These are phyloP conservation scores for Lactifluus volemus DNA, from an alignment of 768 basidiomycete genomes.

Conservation along the genomic window DNA sequence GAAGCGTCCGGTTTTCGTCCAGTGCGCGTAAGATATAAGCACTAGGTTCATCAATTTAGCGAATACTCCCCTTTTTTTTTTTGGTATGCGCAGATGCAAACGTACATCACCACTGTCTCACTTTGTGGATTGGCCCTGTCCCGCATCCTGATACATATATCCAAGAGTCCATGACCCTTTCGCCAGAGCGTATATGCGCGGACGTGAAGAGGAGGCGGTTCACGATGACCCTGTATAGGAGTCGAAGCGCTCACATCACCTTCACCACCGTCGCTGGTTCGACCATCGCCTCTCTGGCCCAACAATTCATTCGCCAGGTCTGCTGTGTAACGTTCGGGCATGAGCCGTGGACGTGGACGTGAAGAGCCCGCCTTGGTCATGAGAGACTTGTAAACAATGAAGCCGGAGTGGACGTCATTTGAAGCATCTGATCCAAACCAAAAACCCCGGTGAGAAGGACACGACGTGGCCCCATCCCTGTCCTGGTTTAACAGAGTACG, in stretches of 20 bases:
- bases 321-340: constrained; percentile 21
- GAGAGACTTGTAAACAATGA: constrained; percentile 36
- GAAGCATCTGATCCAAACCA: constrained; percentile 34
- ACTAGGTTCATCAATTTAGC: constrained; percentile 23
- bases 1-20: constrained; percentile 31
- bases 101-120: constrained; percentile 41
- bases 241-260: too few species aligned
- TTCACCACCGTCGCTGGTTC: too few species aligned
- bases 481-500: neutral
- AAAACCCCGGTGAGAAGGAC: neutral
- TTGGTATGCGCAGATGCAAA: neutral
- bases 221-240: neutral
- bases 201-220: constrained; percentile 25
- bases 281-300: neutral
- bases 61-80: too few species aligned
- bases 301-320: constrained; percentile 22
- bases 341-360: constrained; percentile 19
- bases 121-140: constrained; percentile 34
- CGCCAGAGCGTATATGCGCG: constrained; percentile 40
- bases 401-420: constrained; percentile 41
- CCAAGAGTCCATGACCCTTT: constrained; percentile 26
- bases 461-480: neutral
- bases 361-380: constrained; percentile 25
- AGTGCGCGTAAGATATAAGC: constrained; percentile 37
- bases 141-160: constrained; percentile 34